These are phyloP conservation scores for Penicillium sp. DNA, from an alignment of 2,329 filamentous ascomycete genomes.

Conservation along the genomic window DNA sequence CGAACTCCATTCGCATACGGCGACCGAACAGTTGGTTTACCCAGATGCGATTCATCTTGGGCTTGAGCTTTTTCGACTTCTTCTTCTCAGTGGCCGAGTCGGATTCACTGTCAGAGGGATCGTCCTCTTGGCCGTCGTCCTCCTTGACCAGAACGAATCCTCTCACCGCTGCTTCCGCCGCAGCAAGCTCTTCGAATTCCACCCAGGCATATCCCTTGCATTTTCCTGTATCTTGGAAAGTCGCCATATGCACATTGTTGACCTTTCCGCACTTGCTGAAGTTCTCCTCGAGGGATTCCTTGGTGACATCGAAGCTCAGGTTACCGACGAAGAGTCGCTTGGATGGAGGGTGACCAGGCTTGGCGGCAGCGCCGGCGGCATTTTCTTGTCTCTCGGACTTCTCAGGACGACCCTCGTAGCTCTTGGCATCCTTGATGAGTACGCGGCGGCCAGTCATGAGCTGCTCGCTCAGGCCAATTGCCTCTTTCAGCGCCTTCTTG, in stretches of 20 bases:
- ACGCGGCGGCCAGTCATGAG: slow-evolving; percentile 74
- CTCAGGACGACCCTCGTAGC: slow-evolving; percentile 83
- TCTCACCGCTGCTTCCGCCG: slow-evolving; percentile 74
- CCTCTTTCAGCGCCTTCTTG: slow-evolving; percentile 68
- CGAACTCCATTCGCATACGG: slow-evolving; percentile 83
- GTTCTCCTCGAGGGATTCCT: slow-evolving; percentile 77
- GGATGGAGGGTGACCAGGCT: slow-evolving; percentile 64
- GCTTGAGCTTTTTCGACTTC: slow-evolving; percentile 40
- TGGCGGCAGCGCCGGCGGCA: slow-evolving; percentile 25
- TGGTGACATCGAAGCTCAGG: slow-evolving; percentile 76
- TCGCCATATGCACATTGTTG: slow-evolving; percentile 82
- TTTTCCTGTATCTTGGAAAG: slow-evolving; percentile 95
- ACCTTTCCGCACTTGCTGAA: slow-evolving; percentile 85
- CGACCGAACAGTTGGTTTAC: slow-evolving; percentile 82
- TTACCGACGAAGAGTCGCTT: slow-evolving; percentile 90
- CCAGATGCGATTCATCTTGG: slow-evolving; percentile 65
- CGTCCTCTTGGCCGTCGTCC: slow-evolving; percentile 53
- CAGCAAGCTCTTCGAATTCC: slow-evolving; percentile 77
- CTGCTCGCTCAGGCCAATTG: slow-evolving; percentile 82
- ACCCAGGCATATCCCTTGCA: slow-evolving; percentile 98
- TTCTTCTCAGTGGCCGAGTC: slow-evolving; percentile 32
- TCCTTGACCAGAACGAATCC: slow-evolving; percentile 71
- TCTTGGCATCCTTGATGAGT: slow-evolving; percentile 90
- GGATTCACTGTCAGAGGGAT: slow-evolving; percentile 44
- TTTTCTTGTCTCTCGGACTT: slow-evolving; percentile 54